Evolutionary conservation across 2,329 filamentous ascomycete genomes (phyloP).

Genomic region (Paraconiothyrium sp.): DNA sequence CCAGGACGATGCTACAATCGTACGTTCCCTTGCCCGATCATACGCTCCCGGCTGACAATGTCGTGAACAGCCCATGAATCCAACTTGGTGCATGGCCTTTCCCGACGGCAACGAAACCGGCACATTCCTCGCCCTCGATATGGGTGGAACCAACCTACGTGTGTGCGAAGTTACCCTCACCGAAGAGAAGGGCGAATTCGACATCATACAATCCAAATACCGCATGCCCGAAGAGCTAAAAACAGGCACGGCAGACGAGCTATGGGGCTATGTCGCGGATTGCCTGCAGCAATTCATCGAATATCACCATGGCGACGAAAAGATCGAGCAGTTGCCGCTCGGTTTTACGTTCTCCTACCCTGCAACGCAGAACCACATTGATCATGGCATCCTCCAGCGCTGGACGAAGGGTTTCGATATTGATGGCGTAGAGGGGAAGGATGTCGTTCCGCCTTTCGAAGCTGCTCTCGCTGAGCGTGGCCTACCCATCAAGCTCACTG

Average conservation of each 20-base stretch:
- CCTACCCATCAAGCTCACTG: slow-evolving; percentile 90
- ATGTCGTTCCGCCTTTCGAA: slow-evolving; percentile 91
- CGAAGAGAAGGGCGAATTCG: slow-evolving; percentile 89
- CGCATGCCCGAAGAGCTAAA: slow-evolving; percentile 94
- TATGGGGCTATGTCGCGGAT: slow-evolving; percentile 96
- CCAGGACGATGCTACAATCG: slow-evolving; percentile 90
- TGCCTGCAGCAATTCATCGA: slow-evolving; percentile 92
- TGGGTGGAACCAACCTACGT: slow-evolving; percentile 95
- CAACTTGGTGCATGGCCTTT: slow-evolving; percentile 94
- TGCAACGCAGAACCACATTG: slow-evolving; percentile 90
- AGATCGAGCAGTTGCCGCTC: slow-evolving; percentile 75
- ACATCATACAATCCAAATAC: slow-evolving; percentile 97
- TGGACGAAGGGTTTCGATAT: slow-evolving; percentile 99
- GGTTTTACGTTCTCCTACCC: slow-evolving; percentile 98
- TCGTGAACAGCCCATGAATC: slow-evolving; percentile 84
- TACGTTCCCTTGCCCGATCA: slow-evolving; percentile 60
- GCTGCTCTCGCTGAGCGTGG: slow-evolving; percentile 77
- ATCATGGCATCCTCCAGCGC: slow-evolving; percentile 89
- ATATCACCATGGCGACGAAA: slow-evolving; percentile 76
- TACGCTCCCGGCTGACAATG: slow-evolving; percentile 7
- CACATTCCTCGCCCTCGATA: slow-evolving; percentile 88
- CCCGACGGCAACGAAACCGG: slow-evolving; percentile 89
- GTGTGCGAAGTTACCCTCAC: slow-evolving; percentile 94
- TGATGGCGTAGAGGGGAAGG: slow-evolving; percentile 85
- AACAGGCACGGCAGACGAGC: slow-evolving; percentile 82